phyloP scores from a whole-genome alignment of 345 rosid genomes.

The Citropsis articulata region DNA sequence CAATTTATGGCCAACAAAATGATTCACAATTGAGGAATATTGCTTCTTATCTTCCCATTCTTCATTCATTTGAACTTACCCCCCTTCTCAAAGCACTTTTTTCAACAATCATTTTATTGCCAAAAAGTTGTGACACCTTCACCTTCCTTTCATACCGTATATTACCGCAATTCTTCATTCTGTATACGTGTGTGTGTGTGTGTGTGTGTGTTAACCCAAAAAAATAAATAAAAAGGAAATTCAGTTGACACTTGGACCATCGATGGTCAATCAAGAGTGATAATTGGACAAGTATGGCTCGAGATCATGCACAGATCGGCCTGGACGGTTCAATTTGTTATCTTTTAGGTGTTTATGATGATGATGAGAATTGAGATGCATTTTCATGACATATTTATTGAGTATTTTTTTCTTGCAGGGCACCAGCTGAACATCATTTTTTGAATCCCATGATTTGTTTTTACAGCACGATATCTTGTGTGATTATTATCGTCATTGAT shows the following conservation, averaged over 20 bases:
- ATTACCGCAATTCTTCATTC: neutral
- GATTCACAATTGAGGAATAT: conserved; percentile 50
- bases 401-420: conserved; percentile 41
- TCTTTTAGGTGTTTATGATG: conserved; percentile 12
- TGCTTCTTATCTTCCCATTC: conserved; percentile 48
- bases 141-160: conserved; percentile 11
- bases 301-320: neutral
- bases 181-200: neutral
- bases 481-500: conserved; percentile 50
- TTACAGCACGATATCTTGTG: conserved; percentile 25
- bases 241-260: neutral
- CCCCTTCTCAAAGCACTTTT: conserved; percentile 9
- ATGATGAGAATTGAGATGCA: neutral
- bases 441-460: conserved; percentile 55
- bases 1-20: conserved; percentile 83
- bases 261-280: conserved; percentile 24
- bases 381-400: conserved; percentile 50
- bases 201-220: neutral
- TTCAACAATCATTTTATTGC: conserved; percentile 39
- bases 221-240: neutral
- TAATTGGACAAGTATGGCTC: conserved; percentile 20
- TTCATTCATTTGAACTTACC: conserved; percentile 26
- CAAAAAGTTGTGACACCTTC: conserved; percentile 49
- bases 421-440: conserved; percentile 58
- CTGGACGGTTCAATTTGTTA: neutral